Percentiles rank a stretch among this genome's conserved stretches.
Conservation (phyloP, 345 rosid genomes). For the Corymbia maculata region DNA sequence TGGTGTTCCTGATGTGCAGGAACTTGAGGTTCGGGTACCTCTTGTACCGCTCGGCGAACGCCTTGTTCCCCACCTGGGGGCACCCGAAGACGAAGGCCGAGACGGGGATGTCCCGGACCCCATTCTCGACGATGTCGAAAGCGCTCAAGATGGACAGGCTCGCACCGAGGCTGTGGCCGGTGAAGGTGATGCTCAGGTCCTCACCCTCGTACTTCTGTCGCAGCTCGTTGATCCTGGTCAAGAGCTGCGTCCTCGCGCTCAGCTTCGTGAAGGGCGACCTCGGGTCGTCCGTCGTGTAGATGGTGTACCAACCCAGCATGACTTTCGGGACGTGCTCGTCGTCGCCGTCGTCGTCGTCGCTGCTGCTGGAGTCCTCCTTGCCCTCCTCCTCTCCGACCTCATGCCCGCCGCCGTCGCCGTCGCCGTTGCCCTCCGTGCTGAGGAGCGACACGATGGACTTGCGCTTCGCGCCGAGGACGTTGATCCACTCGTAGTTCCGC, state of each 20-base stretch:
- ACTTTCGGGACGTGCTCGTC: conserved; percentile 41
- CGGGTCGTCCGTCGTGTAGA: conserved; percentile 54
- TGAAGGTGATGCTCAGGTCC: conserved; percentile 41
- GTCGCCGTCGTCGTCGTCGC: conserved; percentile 22
- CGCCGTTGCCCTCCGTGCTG: not conserved
- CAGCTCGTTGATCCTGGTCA: conserved; percentile 41
- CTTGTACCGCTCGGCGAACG: conserved; percentile 32
- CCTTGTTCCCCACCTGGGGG: conserved; percentile 73
- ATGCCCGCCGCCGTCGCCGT: not conserved
- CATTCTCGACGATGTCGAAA: conserved; percentile 67
- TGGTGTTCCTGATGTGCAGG: conserved; percentile 52
- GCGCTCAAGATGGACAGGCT: conserved; percentile 55
- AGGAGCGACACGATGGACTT: conserved; percentile 42
- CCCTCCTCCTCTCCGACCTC: not conserved
- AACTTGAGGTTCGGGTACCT: conserved; percentile 40
- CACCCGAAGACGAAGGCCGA: conserved; percentile 68
- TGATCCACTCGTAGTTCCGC: conserved; percentile 77
- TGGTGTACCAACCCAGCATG: conserved; percentile 79
- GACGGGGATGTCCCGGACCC: conserved; percentile 41
- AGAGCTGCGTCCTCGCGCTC: conserved; percentile 51
- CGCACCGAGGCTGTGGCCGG: conserved; percentile 89
- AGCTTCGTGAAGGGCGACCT: conserved; percentile 51
- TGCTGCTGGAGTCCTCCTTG: not conserved
- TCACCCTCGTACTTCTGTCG: conserved; percentile 39
- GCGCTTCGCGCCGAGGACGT: conserved; percentile 49